Conservation (phyloP, 1,139 yeast species). For the Candida mesenterica region DNA sequence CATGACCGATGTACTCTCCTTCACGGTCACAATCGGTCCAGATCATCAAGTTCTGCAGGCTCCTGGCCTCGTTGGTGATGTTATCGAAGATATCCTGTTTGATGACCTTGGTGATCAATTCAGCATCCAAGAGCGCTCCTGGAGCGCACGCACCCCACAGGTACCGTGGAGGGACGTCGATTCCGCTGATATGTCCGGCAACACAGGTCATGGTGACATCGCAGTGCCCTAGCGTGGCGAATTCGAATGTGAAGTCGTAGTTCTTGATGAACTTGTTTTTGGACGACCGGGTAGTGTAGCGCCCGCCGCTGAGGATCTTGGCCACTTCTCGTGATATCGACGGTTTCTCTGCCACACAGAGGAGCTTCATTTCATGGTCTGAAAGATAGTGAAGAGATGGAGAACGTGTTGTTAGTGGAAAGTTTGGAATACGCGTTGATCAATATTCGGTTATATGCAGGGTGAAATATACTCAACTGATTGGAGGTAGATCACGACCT, state of each 20-base stretch:
- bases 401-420: not conserved
- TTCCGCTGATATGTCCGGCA: slow-evolving; percentile 71
- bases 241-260: slow-evolving; percentile 71
- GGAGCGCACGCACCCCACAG: slow-evolving; percentile 73
- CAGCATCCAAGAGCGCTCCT: slow-evolving; percentile 65
- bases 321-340: slow-evolving; percentile 91
- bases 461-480: no score
- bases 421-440: not conserved
- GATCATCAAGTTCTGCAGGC: slow-evolving; percentile 67
- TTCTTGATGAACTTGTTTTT: slow-evolving; percentile 68
- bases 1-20: slow-evolving; percentile 95
- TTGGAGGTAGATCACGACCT: no score
- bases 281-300: slow-evolving; percentile 46
- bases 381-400: not conserved
- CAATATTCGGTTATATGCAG: no score
- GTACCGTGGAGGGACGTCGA: slow-evolving; percentile 60
- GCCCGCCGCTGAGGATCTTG: slow-evolving; percentile 71
- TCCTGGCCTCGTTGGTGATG: slow-evolving; percentile 63
- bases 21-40: slow-evolving; percentile 99
- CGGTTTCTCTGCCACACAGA: slow-evolving; percentile 97
- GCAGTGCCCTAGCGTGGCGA: slow-evolving; percentile 57
- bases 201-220: slow-evolving; percentile 91
- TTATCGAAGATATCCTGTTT: slow-evolving; percentile 61
- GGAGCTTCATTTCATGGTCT: slow-evolving; percentile 52
- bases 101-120: slow-evolving; percentile 44